Base-by-base conservation (phyloP, 306 rosid species). In the Castanea sativa region DNA sequence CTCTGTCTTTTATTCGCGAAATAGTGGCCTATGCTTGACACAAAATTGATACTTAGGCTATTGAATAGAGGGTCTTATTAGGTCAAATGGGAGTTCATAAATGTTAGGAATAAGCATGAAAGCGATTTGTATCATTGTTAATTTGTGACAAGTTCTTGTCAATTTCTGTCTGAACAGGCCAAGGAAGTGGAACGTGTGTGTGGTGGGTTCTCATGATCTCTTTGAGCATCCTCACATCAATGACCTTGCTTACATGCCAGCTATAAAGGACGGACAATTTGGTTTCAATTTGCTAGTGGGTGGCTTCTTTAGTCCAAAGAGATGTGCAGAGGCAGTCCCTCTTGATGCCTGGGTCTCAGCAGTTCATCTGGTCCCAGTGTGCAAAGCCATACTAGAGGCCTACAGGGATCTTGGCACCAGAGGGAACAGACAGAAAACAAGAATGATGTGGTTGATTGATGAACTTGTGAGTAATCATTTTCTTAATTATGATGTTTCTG, bases 371-470 rank as follows among this genome's bases (percentile, higher is more conserved):
- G 80, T 87, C 79, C 97, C 93, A 21, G 60, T 83, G 21, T 95
- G 99, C 81, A 86, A 86, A 72, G 99, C 97, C 76, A 74, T 92
- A 14, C 91, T 95, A 20, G 99, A 92, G 87, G 85, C 94, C 65
- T 95, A 82, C 69, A 91, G 99, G 81, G 99, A 95, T 74, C 98
- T 95, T 23, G 99, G 99, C 81, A 41, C 69, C 80, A 81, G 99
- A 90, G 98, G 98, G 27, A 95, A 91, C 84, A 76, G 99, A 60
- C 99, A 95, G 57, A 95, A 90, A 68, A 87, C 94, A 1, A 89
- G 99, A 86, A 92, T 95, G 99, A 92, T 95, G 99, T 95, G 99
- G 98, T 79, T 95, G 82, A 92, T 95, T 52, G 99, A 95, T 21
- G 98, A 95, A 93, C 86, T 95, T 29, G 99, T 95, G 63, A 84